Evolutionary conservation across 108 stramenopile genomes (phyloP).

Genomic region (Skeletonema tropicum): DNA sequence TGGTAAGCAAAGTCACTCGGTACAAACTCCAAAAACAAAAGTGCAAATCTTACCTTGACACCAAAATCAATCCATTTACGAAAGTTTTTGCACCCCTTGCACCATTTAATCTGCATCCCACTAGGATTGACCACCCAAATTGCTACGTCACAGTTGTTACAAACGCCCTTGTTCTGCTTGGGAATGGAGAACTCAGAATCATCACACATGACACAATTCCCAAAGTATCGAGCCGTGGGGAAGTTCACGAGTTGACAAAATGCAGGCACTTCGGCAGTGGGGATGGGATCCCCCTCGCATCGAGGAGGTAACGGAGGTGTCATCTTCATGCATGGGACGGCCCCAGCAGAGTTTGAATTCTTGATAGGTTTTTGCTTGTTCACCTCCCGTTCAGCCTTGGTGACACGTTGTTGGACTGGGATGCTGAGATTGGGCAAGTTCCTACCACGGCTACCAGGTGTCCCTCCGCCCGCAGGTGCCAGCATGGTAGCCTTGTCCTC

Average conservation of each 20-base stretch:
- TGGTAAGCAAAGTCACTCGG: background rate
- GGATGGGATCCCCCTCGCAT: slow-evolving; percentile 24
- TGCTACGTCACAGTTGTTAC: slow-evolving; percentile 44
- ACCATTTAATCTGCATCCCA: slow-evolving; percentile 52
- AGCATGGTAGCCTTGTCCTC: background rate
- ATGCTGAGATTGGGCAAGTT: slow-evolving; percentile 14
- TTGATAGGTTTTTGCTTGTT: slow-evolving; percentile 36
- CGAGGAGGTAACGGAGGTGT: slow-evolving; percentile 36
- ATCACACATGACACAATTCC: slow-evolving; percentile 53
- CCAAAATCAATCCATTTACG: slow-evolving; percentile 50
- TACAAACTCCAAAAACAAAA: background rate
- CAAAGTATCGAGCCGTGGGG: slow-evolving; percentile 39
- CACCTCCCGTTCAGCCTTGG: slow-evolving; percentile 26
- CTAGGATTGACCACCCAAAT: slow-evolving; percentile 37
- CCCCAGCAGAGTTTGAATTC: slow-evolving; percentile 2
- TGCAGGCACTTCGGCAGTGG: slow-evolving; percentile 25
- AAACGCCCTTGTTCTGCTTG: slow-evolving; percentile 52
- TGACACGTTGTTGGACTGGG: background rate
- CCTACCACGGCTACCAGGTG: background rate
- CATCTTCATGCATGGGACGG: slow-evolving; percentile 42
- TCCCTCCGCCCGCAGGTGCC: background rate
- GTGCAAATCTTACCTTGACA: slow-evolving; percentile 39
- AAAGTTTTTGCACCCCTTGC: slow-evolving; percentile 57
- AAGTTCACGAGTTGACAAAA: slow-evolving; percentile 45
- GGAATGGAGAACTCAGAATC: slow-evolving; percentile 37